Percentiles rank a stretch among this genome's conserved stretches.
Conservation (phyloP, 306 rosid species). For the Pachyrhizus erosus region DNA sequence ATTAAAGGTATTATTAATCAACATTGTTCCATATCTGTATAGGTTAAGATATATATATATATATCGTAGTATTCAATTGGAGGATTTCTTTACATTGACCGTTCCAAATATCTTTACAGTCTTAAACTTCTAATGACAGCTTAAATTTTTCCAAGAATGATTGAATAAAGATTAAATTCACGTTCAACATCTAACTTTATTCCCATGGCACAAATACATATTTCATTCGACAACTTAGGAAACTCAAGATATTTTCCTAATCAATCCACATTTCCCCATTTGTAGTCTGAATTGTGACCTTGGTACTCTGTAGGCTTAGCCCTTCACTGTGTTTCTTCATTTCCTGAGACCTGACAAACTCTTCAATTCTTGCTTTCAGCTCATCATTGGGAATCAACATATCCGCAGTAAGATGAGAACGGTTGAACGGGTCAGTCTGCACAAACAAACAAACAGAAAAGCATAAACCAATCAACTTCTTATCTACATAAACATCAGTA, state of each 20-base stretch:
- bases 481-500: neutral
- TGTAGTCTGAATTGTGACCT: slow-evolving; percentile 81
- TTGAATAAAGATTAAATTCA: neutral
- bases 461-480: neutral
- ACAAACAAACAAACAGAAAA: slow-evolving; percentile 38
- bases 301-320: slow-evolving; percentile 57
- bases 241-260: slow-evolving; percentile 43
- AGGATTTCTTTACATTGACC: slow-evolving; percentile 34
- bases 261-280: slow-evolving; percentile 86
- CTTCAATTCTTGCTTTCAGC: slow-evolving; percentile 76
- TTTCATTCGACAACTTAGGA: slow-evolving; percentile 10
- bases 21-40: neutral
- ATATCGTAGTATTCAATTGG: slow-evolving; percentile 11
- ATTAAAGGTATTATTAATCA: neutral
- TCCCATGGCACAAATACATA: neutral
- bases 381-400: slow-evolving; percentile 84
- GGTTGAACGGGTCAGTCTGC: slow-evolving; percentile 98
- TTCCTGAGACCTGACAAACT: slow-evolving; percentile 77
- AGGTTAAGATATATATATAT: neutral
- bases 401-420: slow-evolving; percentile 88
- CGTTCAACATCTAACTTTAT: slow-evolving; percentile 15
- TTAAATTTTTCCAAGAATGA: neutral
- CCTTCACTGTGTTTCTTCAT: slow-evolving; percentile 66
- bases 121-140: slow-evolving; percentile 28
- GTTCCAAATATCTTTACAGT: slow-evolving; percentile 43